These are phyloP conservation scores for Kazachstania psychrophila DNA, from an alignment of 805 yeast genomes.

Conservation along the genomic window DNA sequence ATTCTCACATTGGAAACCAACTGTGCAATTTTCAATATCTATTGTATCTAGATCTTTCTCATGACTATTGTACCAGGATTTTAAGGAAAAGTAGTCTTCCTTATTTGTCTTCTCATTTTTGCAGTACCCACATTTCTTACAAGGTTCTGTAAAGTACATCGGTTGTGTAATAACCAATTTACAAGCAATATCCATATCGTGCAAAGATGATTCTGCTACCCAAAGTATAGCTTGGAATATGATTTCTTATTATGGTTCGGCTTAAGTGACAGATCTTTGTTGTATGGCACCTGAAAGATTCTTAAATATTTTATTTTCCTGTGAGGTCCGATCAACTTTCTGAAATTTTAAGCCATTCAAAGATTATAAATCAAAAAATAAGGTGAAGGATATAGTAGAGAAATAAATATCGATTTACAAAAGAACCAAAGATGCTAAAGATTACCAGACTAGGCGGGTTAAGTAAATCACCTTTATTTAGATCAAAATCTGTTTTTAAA, in stretches of 20 bases:
- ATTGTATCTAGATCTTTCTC: slow-evolving; percentile 5
- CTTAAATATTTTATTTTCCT: no score
- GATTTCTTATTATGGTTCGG: no score
- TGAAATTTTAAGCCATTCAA: no score
- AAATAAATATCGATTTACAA: no score
- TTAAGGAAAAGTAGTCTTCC: slow-evolving; percentile 32
- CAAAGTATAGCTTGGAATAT: no score
- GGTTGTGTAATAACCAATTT: slow-evolving; percentile 37
- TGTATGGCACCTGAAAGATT: no score
- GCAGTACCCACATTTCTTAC: slow-evolving; percentile 64
- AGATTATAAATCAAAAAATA: no score
- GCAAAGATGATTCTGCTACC: no score
- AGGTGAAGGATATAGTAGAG: no score
- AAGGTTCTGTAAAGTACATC: slow-evolving; percentile 33
- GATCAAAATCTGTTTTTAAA: not conserved
- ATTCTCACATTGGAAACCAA: slow-evolving; percentile 36
- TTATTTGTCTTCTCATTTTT: slow-evolving; percentile 37
- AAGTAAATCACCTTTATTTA: not conserved
- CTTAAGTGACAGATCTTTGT: no score
- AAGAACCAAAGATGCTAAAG: no score
- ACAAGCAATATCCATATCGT: slow-evolving; percentile 13
- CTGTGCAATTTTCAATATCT: slow-evolving; percentile 21
- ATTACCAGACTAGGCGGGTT: not conserved
- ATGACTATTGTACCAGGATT: slow-evolving; percentile 27
- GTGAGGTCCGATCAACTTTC: no score